Base-by-base conservation (phyloP, 2,329 filamentous ascomycete species). In the Trichoderma gracile region DNA sequence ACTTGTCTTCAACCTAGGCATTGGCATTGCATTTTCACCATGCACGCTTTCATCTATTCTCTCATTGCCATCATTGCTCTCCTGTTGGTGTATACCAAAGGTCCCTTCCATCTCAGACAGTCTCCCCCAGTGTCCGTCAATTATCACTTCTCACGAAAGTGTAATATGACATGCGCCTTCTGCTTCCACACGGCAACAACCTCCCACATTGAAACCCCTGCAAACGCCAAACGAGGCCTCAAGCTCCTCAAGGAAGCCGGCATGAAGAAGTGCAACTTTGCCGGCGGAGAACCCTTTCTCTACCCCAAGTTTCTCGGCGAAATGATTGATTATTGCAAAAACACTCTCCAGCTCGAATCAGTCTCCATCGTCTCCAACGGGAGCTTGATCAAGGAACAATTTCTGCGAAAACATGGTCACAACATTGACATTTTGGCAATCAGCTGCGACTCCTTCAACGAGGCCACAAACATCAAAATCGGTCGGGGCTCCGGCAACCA, bases 211-310 rank as follows among this genome's bases (percentile, higher is more conserved):
- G 30, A 58, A 27, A 33, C 19, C 14, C n/a, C n/a, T 21, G 42
- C 46, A 5, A 49, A 40, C 38, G 43, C 43, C 56, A 49, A 58
- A 45, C 21, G 21, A 12, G 56, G 43, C 3, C 23, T 57, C 3
- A 17, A 27, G 3, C 43, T 58, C 43, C 45, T 47, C 27, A 40
- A 49, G 27, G 19, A 58, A 9, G 45, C 56, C 1, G 56, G 45
- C 21, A 59, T 59, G 56, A 59, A 59, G 56, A 49, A 59, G 17
- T 49, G 38, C 5, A 59, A 59, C 45, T 59, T 59, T 27, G 56
- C 56, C 9, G 45, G 56, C 27, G 45, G 45, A 19, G 56, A 59
- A 21, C 43, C 45, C 9, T 58, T 58, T 17, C 56, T 58, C 27
- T 49, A 40, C 15, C 43, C 43, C 14, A 58, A 40, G 12, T 49